Conservation (phyloP, 2,329 filamentous ascomycete genomes). For the Sporothrix curviconia region DNA sequence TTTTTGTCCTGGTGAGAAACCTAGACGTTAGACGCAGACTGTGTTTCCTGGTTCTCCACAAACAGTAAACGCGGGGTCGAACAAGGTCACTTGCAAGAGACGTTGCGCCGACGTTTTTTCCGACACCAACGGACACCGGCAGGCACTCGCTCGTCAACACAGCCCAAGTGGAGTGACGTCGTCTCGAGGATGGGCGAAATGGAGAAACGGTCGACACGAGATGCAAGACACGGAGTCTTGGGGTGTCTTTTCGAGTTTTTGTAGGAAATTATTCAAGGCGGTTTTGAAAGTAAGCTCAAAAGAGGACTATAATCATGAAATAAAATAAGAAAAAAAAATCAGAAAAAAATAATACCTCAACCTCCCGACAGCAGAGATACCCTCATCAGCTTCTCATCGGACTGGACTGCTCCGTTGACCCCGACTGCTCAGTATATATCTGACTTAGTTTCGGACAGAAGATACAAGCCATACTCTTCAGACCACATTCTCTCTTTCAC, state of each 20-base stretch:
- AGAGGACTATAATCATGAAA: not conserved
- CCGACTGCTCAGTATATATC: not conserved
- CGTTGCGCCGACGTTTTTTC: constrained; percentile 2
- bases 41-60: not conserved
- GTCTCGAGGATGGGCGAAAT: not conserved
- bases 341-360: not conserved
- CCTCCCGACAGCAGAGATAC: too few relatives aligned
- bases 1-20: too few relatives aligned
- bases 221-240: too few relatives aligned
- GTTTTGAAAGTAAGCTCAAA: not conserved
- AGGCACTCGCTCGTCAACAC: not conserved
- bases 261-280: not conserved
- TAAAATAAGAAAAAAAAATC: not conserved
- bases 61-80: too few relatives aligned
- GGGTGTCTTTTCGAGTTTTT: too few relatives aligned
- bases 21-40: too few relatives aligned
- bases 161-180: too few relatives aligned
- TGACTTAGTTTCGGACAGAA: not conserved
- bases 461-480: too few relatives aligned
- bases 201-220: not conserved
- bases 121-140: not conserved
- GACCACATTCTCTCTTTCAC: too few relatives aligned
- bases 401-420: not conserved
- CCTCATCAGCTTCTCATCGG: too few relatives aligned
- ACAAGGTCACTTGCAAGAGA: not conserved